Evolutionary conservation across 257 asterid species (phyloP), one percentile per base, ranked within the genome.

Genomic region (Ballota nigra): DNA sequence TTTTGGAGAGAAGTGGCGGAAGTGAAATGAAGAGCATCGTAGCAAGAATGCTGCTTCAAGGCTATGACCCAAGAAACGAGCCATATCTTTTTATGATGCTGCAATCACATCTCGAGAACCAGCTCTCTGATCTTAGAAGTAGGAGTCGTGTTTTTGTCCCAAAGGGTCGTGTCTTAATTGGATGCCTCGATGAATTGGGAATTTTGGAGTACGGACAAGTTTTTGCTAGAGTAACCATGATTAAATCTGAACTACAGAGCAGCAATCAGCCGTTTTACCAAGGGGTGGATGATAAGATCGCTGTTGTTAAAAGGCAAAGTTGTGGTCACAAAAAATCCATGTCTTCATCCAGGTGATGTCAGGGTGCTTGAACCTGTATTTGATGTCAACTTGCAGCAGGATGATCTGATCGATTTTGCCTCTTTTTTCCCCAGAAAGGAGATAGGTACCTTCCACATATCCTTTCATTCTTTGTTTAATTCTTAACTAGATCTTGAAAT

Each of bases 291-390:
- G 93, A 77, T 24, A 81, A 75, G 34, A 89, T 92, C 36, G 70
- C 79, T 58, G 77, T 91, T 63, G 75, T 94, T 57, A 85, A 19
- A n/a, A 64, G 97, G 99, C 74, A 88, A 81, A 84, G 95, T 94
- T 52, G 89, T 89, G 9, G 96, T 94, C 9, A 94, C 99, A 2
- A 94, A 88, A 77, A 94, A 94, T 61, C 99, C 99, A 0, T 94
- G 99, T 80, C 96, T 94, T 51, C 99, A 94, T 78, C 99, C 99
- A 0, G 97, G 99, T 47, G 97, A 94, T 81, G 85, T 94, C 34
- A 75, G 99, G 76, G 95, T 91, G 26, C 97, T 94, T 16, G 97
- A 94, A 81, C 97, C 97, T 60, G 95, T 94, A 38, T 85, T 73
- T 26, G 88, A 88, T 73, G 75, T 74, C 73, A 74, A 74, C 63